Evolutionary conservation across 2,329 filamentous ascomycete genomes (phyloP).

Genomic region (Calonectria pseudoreteaudii): DNA sequence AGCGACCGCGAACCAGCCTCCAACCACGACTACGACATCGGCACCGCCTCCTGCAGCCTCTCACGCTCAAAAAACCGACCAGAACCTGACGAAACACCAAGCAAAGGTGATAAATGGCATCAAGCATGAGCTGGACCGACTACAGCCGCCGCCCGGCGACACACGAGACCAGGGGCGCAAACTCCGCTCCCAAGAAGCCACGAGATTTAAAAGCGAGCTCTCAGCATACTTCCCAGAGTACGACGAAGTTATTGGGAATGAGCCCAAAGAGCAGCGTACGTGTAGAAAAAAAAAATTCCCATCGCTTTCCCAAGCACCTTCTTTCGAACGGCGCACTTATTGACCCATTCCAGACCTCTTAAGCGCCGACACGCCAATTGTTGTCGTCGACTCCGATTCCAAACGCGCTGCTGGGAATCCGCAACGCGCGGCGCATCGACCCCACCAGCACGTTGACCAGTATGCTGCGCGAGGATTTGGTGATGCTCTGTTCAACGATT

Average conservation of each 20-base stretch:
- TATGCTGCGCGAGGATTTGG: constrained; percentile 64
- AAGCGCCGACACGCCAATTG: constrained; percentile 77
- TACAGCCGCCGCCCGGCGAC: constrained; percentile 62
- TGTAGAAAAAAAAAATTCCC: constrained; percentile 38
- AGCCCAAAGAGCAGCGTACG: constrained; percentile 82
- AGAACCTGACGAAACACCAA: constrained; percentile 61
- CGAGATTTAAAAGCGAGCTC: constrained; percentile 90
- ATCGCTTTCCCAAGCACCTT: constrained; percentile 26
- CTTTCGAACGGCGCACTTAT: constrained; percentile 10
- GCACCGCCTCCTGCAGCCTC: constrained; percentile 20
- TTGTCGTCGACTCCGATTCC: constrained; percentile 70
- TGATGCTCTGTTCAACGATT: constrained; percentile 66
- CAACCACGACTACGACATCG: constrained; percentile 26
- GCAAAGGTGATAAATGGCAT: constrained; percentile 72
- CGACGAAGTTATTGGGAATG: constrained; percentile 91
- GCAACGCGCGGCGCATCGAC: constrained; percentile 45
- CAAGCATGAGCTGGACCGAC: constrained; percentile 68
- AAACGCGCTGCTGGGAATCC: constrained; percentile 42
- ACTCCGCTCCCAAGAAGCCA: constrained; percentile 86
- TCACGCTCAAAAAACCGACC: constrained; percentile 39
- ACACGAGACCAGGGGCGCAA: constrained; percentile 76
- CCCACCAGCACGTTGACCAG: constrained; percentile 39
- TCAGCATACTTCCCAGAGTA: constrained; percentile 93
- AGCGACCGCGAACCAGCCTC: constrained; percentile 27
- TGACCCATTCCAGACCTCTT: constrained; percentile 71